phyloP scores from a whole-genome alignment of 148 eudicot species.

The Chenopodium berlandieri region DNA sequence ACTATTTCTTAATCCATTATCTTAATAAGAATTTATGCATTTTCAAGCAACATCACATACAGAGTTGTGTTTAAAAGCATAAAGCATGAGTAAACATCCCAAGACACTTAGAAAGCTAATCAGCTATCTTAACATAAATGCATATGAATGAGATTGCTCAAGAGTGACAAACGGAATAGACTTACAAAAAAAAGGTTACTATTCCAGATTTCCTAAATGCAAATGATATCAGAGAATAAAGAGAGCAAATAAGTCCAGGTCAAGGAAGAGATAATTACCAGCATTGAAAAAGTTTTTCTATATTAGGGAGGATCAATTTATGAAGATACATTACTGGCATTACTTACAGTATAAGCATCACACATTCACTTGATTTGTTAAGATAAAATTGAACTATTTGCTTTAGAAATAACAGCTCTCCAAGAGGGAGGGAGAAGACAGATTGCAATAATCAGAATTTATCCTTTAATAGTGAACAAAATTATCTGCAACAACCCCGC shows the following conservation, averaged over 20 bases:
- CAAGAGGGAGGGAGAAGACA: background rate
- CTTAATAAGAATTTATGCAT: background rate
- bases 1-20: background rate
- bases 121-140: conserved; percentile 1
- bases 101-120: background rate
- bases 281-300: background rate
- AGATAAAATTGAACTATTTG: background rate
- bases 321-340: background rate
- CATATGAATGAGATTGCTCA: background rate
- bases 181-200: background rate
- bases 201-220: background rate
- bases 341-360: background rate
- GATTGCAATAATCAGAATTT: background rate
- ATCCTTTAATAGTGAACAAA: background rate
- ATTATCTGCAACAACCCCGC: background rate
- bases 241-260: background rate
- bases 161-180: background rate
- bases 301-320: background rate
- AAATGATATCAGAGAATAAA: background rate
- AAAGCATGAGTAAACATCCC: conserved; percentile 4
- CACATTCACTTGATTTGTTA: background rate
- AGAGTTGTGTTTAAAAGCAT: background rate
- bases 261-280: background rate
- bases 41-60: background rate
- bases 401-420: background rate